These are phyloP conservation scores for Trametes hirsuta DNA, from an alignment of 1,284 basidiomycete genomes.

Conservation along the genomic window DNA sequence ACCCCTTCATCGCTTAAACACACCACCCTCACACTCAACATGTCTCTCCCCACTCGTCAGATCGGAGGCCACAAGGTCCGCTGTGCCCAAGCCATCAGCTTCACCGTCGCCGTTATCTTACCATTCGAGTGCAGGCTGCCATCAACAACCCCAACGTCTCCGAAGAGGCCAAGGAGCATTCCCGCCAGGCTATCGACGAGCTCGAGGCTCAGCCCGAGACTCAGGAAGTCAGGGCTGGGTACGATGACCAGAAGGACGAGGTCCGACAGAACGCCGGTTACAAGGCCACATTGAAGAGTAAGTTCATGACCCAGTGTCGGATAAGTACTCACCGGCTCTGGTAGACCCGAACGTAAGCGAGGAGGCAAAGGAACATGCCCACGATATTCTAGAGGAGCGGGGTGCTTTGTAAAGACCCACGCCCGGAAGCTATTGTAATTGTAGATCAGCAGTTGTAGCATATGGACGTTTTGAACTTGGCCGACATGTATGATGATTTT, in stretches of 20 bases:
- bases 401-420: conserved; percentile 20
- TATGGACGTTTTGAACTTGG: too few relatives aligned
- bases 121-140: conserved; percentile 34
- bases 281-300: conserved; percentile 54
- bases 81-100: neutral
- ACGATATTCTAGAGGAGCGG: conserved; percentile 39
- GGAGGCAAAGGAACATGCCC: conserved; percentile 46
- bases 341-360: conserved; percentile 47
- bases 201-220: conserved; percentile 34
- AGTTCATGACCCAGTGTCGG: conserved; percentile 3
- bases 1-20: too few relatives aligned
- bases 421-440: too few relatives aligned
- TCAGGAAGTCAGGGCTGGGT: conserved; percentile 17
- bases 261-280: conserved; percentile 45
- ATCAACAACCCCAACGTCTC: conserved; percentile 53
- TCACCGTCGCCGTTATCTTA: neutral
- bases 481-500: too few relatives aligned
- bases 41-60: neutral
- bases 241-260: conserved; percentile 31
- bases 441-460: too few relatives aligned
- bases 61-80: conserved; percentile 36
- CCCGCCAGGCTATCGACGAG: conserved; percentile 47
- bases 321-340: conserved; percentile 34
- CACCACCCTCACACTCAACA: too few relatives aligned
- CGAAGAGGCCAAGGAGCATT: conserved; percentile 53